Evolutionary conservation across 1,139 yeast species (phyloP).

Genomic region (Pichia sp.): DNA sequence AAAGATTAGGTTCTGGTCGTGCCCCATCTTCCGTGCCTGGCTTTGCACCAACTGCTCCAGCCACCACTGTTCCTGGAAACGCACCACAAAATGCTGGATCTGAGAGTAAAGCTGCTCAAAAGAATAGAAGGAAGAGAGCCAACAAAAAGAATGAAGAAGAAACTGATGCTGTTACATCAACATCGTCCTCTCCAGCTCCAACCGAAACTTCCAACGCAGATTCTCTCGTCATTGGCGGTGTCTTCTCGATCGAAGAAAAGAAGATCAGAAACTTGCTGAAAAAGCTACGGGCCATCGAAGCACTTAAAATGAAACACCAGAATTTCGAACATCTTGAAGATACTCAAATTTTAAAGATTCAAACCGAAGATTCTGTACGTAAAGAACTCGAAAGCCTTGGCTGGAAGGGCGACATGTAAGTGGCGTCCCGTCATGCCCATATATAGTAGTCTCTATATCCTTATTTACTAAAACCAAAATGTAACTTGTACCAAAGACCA

Average conservation of each 20-base stretch:
- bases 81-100: constrained; percentile 32
- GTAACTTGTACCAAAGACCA: too few species aligned
- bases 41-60: constrained; percentile 34
- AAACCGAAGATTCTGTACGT: constrained; percentile 79
- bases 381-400: constrained; percentile 59
- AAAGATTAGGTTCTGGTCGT: constrained; percentile 22
- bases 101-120: constrained; percentile 52
- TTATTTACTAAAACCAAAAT: neutral
- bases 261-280: constrained; percentile 87
- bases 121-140: constrained; percentile 79
- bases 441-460: neutral
- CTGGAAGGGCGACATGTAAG: constrained; percentile 15
- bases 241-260: constrained; percentile 78
- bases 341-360: constrained; percentile 87
- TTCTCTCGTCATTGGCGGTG: constrained; percentile 55
- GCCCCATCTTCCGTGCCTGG: constrained; percentile 25
- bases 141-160: constrained; percentile 46
- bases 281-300: constrained; percentile 92
- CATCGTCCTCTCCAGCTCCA: constrained; percentile 19
- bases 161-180: constrained; percentile 13
- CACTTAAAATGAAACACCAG: constrained; percentile 81
- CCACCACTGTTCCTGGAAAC: too few species aligned
- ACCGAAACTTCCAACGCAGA: constrained; percentile 7
- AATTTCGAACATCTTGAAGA: constrained; percentile 85
- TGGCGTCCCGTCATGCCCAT: neutral